These are phyloP conservation scores for Trypanosoma melophagium DNA, from an alignment of 208 protist species.

Conservation along the genomic window DNA sequence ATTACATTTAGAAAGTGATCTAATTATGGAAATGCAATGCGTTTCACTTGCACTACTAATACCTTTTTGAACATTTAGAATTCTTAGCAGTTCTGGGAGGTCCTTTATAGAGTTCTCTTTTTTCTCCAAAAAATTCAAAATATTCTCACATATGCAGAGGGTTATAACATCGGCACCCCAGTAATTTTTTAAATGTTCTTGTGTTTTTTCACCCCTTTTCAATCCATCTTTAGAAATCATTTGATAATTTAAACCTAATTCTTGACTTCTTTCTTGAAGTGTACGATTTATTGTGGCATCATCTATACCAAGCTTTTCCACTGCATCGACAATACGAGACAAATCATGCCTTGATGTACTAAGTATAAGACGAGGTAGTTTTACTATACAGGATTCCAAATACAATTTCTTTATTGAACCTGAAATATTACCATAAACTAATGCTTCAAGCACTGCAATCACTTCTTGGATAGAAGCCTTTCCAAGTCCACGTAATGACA, in stretches of 20 bases:
- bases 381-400: constrained; percentile 23
- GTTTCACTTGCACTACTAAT: constrained; percentile 11
- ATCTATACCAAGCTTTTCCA: constrained; percentile 18
- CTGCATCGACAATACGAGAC: constrained; percentile 8
- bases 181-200: not conserved
- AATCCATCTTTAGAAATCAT: not conserved
- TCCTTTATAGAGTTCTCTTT: constrained; percentile 1
- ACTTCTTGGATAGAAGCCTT: constrained; percentile 17
- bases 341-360: constrained; percentile 16
- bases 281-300: constrained; percentile 9
- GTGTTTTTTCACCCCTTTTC: not conserved
- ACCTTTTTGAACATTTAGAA: constrained; percentile 12
- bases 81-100: constrained; percentile 9
- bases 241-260: constrained; percentile 18
- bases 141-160: constrained; percentile 24
- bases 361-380: constrained; percentile 13
- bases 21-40: constrained; percentile 26
- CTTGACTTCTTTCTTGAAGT: constrained; percentile 13
- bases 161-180: constrained; percentile 11
- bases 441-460: constrained; percentile 23
- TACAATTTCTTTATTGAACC: constrained; percentile 9
- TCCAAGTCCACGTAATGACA: constrained; percentile 11
- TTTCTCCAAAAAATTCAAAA: not conserved
- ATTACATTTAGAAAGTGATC: constrained; percentile 8
- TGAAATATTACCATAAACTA: constrained; percentile 26